Percentiles rank a stretch among this genome's conserved stretches.
Conservation (phyloP, 495 filamentous ascomycete species). For the Tuber borchii region DNA sequence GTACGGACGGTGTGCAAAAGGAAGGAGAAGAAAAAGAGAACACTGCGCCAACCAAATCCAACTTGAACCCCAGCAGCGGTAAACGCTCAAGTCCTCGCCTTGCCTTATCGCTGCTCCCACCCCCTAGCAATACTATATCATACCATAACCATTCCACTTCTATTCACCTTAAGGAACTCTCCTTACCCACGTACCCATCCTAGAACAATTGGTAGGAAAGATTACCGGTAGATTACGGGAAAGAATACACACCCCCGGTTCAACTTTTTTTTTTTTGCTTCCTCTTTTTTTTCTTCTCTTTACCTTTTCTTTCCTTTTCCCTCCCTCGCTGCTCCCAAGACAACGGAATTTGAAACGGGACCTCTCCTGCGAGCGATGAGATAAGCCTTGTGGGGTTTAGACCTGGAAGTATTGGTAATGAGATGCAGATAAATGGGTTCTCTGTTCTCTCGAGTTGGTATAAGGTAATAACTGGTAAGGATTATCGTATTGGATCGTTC, state of each 20-base stretch:
- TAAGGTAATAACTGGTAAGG: neutral
- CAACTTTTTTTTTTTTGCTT: neutral
- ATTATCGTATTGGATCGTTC: neutral
- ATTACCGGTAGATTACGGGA: conserved; percentile 6
- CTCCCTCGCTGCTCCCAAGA: neutral
- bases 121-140: neutral
- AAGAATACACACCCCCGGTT: neutral
- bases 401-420: neutral
- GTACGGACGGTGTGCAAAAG: neutral
- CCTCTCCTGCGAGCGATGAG: conserved; percentile 5
- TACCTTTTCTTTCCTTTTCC: neutral
- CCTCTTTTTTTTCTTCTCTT: neutral
- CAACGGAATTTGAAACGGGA: neutral
- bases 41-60: neutral
- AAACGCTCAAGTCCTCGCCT: neutral
- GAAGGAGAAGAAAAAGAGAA: neutral
- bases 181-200: neutral
- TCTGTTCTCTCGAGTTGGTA: neutral
- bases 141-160: neutral
- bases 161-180: neutral
- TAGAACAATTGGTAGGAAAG: neutral
- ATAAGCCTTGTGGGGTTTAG: conserved; percentile 3
- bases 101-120: neutral
- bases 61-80: conserved; percentile 2
- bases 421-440: neutral